These are phyloP conservation scores for Pinus albicaulis DNA, from an alignment of 75 land plant species.

Conservation along the genomic window DNA sequence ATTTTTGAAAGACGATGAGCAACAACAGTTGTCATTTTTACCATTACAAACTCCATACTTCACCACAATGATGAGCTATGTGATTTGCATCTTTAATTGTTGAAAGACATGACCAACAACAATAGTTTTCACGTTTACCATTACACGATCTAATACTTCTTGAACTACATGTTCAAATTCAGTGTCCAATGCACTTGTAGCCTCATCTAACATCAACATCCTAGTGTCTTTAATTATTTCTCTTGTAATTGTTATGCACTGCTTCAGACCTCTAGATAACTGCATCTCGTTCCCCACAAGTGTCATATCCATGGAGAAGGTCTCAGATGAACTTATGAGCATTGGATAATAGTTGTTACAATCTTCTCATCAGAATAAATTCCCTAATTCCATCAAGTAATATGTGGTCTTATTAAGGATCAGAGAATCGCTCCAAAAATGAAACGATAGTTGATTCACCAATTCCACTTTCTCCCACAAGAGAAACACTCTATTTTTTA, in stretches of 20 bases:
- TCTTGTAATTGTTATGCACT: conserved; percentile 73
- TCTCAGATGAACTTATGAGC: conserved; percentile 51
- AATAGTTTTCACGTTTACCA: conserved; percentile 64
- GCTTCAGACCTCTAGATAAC: conserved; percentile 85
- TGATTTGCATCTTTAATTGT: conserved; percentile 65
- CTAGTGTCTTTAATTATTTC: conserved; percentile 68
- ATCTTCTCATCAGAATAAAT: conserved; percentile 39
- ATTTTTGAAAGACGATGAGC: no score
- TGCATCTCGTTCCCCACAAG: conserved; percentile 75
- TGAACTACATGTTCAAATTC: conserved; percentile 79
- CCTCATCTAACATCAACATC: conserved; percentile 77
- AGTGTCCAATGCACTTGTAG: conserved; percentile 76
- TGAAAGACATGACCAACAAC: conserved; percentile 82
- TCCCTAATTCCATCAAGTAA: conserved; percentile 41
- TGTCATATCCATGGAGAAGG: conserved; percentile 56
- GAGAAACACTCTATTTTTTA: conserved; percentile 74
- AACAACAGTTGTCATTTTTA: no score
- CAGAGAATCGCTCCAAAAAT: conserved; percentile 63
- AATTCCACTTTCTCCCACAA: conserved; percentile 74
- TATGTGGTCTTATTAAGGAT: conserved; percentile 50
- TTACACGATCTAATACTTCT: conserved; percentile 69
- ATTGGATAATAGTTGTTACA: conserved; percentile 43
- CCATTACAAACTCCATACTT: no score
- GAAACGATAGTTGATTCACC: conserved; percentile 67
- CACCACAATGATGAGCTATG: no score